phyloP scores from a whole-genome alignment of 2,329 filamentous ascomycete genomes.

The Cadophora malorum region DNA sequence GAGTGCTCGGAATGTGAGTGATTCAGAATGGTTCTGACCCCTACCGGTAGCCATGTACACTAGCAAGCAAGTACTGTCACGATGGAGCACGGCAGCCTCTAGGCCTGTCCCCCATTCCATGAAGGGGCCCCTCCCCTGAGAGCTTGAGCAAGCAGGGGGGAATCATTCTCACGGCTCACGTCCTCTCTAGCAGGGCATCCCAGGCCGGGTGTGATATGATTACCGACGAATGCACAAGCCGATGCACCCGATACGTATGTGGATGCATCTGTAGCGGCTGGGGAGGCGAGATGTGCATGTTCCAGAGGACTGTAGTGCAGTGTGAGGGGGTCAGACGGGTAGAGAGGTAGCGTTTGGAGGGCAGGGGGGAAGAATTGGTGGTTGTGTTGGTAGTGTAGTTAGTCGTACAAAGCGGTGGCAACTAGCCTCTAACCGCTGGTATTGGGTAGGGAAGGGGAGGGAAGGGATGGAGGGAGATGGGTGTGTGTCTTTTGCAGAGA shows the following conservation, averaged over 20 bases:
- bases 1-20: conserved; percentile 35
- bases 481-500: not conserved
- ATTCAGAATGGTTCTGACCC: conserved; percentile 27
- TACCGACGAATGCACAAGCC: conserved; percentile 23
- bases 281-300: not conserved
- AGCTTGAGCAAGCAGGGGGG: not conserved
- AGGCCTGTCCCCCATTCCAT: not conserved
- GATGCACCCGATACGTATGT: conserved; percentile 16
- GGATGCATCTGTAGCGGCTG: not conserved
- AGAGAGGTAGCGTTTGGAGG: not conserved
- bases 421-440: conserved; percentile 4
- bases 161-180: conserved; percentile 14
- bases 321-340: not conserved
- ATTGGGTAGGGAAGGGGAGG: not conserved
- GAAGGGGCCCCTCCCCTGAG: not conserved
- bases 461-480: not conserved
- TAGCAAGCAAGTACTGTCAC: too few relatives aligned
- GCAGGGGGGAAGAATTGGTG: not conserved
- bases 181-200: conserved; percentile 10
- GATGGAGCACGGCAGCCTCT: not conserved
- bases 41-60: conserved; percentile 18
- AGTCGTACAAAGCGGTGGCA: not conserved
- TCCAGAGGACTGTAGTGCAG: not conserved
- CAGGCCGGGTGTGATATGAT: not conserved
- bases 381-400: not conserved